These are phyloP conservation scores for Phycomyces blakesleeanus DNA, from an alignment of 192 early-diverging fungal genomes.

Conservation along the genomic window DNA sequence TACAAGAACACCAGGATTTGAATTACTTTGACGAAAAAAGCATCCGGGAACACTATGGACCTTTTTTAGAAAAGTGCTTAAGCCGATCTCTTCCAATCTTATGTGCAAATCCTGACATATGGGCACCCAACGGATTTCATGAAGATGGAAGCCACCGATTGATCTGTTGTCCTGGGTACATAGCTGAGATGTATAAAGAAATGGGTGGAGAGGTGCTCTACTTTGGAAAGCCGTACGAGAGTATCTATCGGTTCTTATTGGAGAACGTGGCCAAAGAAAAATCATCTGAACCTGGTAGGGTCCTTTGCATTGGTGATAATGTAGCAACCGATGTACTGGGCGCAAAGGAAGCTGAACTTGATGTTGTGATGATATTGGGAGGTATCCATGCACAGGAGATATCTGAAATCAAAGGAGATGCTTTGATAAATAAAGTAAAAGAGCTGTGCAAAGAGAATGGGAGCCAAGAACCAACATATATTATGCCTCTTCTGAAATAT, in stretches of 20 bases:
- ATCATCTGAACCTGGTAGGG: neutral
- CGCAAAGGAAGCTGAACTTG: slow-evolving; percentile 21
- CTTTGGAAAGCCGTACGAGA: slow-evolving; percentile 32
- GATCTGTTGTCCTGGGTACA: slow-evolving; percentile 21
- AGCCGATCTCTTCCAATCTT: slow-evolving; percentile 17
- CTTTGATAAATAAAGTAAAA: slow-evolving; percentile 9
- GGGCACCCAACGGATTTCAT: slow-evolving; percentile 24
- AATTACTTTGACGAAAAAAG: slow-evolving; percentile 5
- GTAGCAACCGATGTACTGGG: slow-evolving; percentile 26
- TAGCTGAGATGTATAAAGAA: slow-evolving; percentile 24
- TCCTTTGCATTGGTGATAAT: slow-evolving; percentile 30
- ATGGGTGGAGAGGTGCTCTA: slow-evolving; percentile 29
- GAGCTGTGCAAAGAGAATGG: slow-evolving; percentile 11
- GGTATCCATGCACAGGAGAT: slow-evolving; percentile 23
- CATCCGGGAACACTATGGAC: slow-evolving; percentile 14
- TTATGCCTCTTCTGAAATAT: slow-evolving; percentile 22
- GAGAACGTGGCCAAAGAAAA: slow-evolving; percentile 1
- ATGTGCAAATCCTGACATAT: slow-evolving; percentile 33
- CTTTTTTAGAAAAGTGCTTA: slow-evolving; percentile 16
- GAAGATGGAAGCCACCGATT: slow-evolving; percentile 8
- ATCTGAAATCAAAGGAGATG: neutral
- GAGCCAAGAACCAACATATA: slow-evolving; percentile 21
- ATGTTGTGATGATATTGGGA: slow-evolving; percentile 24
- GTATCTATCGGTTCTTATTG: slow-evolving; percentile 25
- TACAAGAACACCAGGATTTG: slow-evolving; percentile 1